Conservation (phyloP, 2,329 filamentous ascomycete species). For the Colletotrichum sp. region DNA sequence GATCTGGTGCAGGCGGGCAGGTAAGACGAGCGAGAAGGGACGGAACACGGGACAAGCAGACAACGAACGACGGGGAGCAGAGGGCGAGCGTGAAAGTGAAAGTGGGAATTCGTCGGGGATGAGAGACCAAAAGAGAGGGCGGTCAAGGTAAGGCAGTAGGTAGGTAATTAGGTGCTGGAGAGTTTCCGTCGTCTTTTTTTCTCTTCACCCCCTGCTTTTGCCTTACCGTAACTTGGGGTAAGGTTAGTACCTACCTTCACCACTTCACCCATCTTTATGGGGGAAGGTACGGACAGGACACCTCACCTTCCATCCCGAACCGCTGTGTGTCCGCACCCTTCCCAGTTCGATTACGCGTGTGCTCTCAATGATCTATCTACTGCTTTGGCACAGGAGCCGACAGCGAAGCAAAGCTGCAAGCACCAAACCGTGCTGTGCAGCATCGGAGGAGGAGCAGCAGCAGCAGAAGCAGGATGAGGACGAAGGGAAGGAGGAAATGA, state of each 20-base stretch:
- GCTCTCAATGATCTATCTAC: not conserved
- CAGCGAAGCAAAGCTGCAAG: not conserved
- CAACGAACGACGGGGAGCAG: not conserved
- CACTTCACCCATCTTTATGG: not conserved
- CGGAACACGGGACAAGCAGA: not conserved
- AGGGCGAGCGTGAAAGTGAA: not conserved
- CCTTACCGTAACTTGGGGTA: not conserved
- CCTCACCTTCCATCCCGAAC: not conserved
- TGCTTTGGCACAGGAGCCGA: not conserved
- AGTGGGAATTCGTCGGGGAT: slow-evolving; percentile 3
- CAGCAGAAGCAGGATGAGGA: not conserved
- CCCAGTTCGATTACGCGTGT: not conserved
- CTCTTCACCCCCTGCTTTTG: not conserved
- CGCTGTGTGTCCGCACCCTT: not conserved
- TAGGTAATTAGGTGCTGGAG: not conserved
- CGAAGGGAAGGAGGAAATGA: not conserved
- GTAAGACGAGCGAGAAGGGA: not conserved
- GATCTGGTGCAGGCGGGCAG: not conserved
- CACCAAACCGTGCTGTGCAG: not conserved
- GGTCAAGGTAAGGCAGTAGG: not conserved
- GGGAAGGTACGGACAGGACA: not conserved
- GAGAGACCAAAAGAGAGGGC: not conserved
- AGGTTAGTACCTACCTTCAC: not conserved
- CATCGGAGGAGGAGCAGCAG: not conserved
- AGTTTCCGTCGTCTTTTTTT: not conserved